Evolutionary conservation across 345 rosid genomes (phyloP).

Genomic region (Populus tremula): DNA sequence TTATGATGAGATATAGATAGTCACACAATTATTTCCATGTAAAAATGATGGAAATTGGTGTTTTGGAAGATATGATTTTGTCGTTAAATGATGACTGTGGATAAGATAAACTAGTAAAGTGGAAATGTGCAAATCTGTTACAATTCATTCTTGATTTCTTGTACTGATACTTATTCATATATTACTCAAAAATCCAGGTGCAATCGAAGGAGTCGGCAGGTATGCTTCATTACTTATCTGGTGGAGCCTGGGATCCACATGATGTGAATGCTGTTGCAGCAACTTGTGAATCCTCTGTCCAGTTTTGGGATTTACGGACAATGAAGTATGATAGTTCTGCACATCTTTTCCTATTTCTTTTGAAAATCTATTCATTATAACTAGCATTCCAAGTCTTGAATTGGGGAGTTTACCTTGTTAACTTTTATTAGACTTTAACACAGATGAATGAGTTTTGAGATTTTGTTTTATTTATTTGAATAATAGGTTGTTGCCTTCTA

Average conservation of each 20-base stretch:
- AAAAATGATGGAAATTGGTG: background rate
- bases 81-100: background rate
- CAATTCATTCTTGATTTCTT: constrained; percentile 14
- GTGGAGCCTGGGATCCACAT: constrained; percentile 97
- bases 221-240: constrained; percentile 71
- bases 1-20: background rate
- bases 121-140: background rate
- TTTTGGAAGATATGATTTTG: background rate
- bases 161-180: constrained; percentile 28
- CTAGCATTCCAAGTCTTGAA: background rate
- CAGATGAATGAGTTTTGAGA: background rate
- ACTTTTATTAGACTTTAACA: background rate
- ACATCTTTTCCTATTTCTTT: background rate
- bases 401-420: background rate
- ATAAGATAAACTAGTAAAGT: background rate
- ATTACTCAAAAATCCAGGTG: constrained; percentile 46
- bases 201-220: constrained; percentile 80
- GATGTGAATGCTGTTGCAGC: constrained; percentile 72
- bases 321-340: constrained; percentile 57
- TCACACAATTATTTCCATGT: background rate
- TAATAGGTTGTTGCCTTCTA: background rate
- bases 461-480: background rate
- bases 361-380: background rate
- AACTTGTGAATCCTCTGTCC: constrained; percentile 80
- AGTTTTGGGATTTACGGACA: constrained; percentile 82